Percentiles rank a stretch among this genome's conserved stretches.
These are phyloP conservation scores for Neonectria coccinea DNA, from an alignment of 2,329 filamentous ascomycete genomes.

Conservation along the genomic window DNA sequence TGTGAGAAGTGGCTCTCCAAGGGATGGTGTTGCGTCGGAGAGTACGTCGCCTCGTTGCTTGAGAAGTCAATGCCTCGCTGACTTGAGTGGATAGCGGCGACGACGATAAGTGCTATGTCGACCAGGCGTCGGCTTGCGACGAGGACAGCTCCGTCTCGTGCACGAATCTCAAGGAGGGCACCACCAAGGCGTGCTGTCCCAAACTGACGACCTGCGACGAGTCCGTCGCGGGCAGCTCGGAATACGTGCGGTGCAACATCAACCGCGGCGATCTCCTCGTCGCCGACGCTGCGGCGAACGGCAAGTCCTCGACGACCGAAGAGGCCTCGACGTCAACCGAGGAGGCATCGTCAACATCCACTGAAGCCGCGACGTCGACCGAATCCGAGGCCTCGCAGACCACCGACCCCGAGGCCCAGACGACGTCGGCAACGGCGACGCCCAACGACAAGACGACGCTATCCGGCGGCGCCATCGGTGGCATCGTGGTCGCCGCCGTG, in stretches of 20 bases:
- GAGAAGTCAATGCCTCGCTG: neutral
- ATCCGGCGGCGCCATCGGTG: conserved; percentile 21
- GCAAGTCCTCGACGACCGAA: conserved; percentile 10
- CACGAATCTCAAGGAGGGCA: conserved; percentile 22
- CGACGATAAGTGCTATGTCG: conserved; percentile 31
- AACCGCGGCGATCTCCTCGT: conserved; percentile 30
- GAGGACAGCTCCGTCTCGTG: conserved; percentile 30
- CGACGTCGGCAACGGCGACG: conserved; percentile 3
- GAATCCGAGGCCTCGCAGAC: neutral
- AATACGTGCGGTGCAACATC: conserved; percentile 33
- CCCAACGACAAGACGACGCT: neutral
- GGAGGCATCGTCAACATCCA: conserved; percentile 13
- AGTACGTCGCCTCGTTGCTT: conserved; percentile 16
- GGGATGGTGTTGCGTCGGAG: conserved; percentile 35
- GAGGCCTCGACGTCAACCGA: conserved; percentile 8
- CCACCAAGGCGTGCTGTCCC: conserved; percentile 28
- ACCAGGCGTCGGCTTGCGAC: conserved; percentile 30
- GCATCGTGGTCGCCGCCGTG: conserved; percentile 21
- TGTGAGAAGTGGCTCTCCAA: conserved; percentile 32
- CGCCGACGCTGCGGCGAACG: conserved; percentile 13
- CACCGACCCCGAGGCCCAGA: neutral
- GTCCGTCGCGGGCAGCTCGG: conserved; percentile 16
- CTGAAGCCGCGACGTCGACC: neutral
- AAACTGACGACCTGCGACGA: conserved; percentile 34
- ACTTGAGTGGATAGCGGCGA: conserved; percentile 21